These are phyloP conservation scores for Candida sonorensis DNA, from an alignment of 805 yeast genomes.

Conservation along the genomic window DNA sequence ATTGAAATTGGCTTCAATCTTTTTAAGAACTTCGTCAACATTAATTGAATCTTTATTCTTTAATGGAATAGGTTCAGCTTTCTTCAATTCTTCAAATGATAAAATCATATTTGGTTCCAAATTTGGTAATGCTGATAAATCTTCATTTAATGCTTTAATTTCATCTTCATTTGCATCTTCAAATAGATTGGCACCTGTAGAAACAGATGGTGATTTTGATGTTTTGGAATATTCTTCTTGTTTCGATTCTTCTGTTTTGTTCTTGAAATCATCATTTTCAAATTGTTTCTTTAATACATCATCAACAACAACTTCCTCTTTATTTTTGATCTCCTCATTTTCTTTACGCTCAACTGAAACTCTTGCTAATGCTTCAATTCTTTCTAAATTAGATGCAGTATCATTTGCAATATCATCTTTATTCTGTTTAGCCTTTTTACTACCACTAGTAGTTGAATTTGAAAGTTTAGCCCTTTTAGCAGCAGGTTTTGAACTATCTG, in stretches of 20 bases:
- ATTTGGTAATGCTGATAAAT: constrained; percentile 12
- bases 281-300: no score
- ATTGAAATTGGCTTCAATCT: constrained; percentile 20
- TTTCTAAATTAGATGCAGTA: constrained; percentile 8
- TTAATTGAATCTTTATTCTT: constrained; percentile 19
- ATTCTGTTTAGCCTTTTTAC: no score
- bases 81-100: constrained; percentile 17
- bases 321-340: constrained; percentile 11
- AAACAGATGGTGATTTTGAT: constrained; percentile 1
- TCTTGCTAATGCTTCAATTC: constrained; percentile 22
- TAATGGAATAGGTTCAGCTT: constrained; percentile 26
- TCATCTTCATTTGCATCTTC: constrained; percentile 27
- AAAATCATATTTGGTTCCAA: constrained; percentile 12
- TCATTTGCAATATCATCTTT: constrained; percentile 2
- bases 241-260: no score
- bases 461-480: background rate
- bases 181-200: constrained; percentile 23
- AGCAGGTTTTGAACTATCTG: constrained; percentile 9
- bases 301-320: background rate
- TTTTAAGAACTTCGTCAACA: constrained; percentile 14
- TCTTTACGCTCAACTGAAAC: constrained; percentile 22
- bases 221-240: constrained; percentile 2
- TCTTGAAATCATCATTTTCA: no score
- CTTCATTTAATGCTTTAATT: constrained; percentile 22
- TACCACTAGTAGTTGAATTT: no score